phyloP scores from a whole-genome alignment of 2,329 filamentous ascomycete species.

The Xylaria sp. region DNA sequence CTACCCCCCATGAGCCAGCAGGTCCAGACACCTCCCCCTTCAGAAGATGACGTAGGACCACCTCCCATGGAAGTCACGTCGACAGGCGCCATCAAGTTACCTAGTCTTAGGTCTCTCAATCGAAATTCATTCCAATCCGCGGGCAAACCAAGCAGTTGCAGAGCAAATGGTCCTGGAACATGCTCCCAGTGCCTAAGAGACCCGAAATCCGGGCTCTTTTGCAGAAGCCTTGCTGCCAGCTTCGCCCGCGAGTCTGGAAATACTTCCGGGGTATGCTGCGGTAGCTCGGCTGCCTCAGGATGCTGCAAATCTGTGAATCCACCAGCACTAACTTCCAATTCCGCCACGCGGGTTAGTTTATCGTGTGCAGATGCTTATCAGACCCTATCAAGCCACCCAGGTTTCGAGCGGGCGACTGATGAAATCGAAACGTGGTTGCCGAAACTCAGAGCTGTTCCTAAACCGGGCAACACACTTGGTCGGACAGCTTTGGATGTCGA shows the following conservation, averaged over 20 bases:
- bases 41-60: constrained; percentile 69
- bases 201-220: constrained; percentile 84
- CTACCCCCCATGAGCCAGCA: constrained; percentile 58
- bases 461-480: constrained; percentile 51
- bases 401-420: constrained; percentile 77
- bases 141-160: constrained; percentile 56
- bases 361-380: constrained; percentile 83
- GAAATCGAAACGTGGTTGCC: constrained; percentile 82
- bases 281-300: constrained; percentile 66
- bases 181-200: constrained; percentile 82
- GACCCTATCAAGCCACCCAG: constrained; percentile 78
- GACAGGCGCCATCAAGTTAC: constrained; percentile 70
- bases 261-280: constrained; percentile 66
- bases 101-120: constrained; percentile 53
- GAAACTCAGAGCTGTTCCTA: constrained; percentile 71
- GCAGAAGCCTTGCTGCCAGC: constrained; percentile 79
- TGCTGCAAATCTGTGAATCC: constrained; percentile 68
- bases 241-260: constrained; percentile 55
- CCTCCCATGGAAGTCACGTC: constrained; percentile 68
- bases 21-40: constrained; percentile 67
- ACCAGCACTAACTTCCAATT: constrained; percentile 43
- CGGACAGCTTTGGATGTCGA: constrained; percentile 78
- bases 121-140: constrained; percentile 43
- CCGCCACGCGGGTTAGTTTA: constrained; percentile 63
- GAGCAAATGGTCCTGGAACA: constrained; percentile 77